phyloP scores from a whole-genome alignment of 306 rosid genomes.

The Castanea mollissima region DNA sequence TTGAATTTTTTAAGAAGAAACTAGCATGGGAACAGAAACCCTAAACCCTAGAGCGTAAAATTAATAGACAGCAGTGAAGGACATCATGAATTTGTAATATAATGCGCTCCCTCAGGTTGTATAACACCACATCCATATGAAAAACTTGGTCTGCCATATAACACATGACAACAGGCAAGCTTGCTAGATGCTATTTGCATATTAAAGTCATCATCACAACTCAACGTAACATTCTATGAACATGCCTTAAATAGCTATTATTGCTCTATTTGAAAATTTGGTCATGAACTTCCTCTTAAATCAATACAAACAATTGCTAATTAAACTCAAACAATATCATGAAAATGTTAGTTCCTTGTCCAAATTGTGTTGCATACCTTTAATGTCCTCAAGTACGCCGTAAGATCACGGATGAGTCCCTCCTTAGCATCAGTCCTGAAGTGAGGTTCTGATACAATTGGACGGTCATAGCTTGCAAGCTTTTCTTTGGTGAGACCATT shows the following conservation, averaged over 20 bases:
- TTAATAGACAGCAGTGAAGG: too few species aligned
- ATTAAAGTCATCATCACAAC: too few species aligned
- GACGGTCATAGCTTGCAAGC: slow-evolving; percentile 45
- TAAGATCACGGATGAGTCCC: slow-evolving; percentile 31
- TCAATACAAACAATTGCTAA: background rate
- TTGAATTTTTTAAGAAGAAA: too few species aligned
- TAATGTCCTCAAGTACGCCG: slow-evolving; percentile 31
- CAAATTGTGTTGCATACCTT: slow-evolving; percentile 15
- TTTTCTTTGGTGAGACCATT: slow-evolving; percentile 36
- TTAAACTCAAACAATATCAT: slow-evolving; percentile 2
- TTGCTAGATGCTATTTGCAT: background rate
- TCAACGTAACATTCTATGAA: background rate
- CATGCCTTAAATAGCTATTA: background rate
- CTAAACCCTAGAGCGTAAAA: too few species aligned
- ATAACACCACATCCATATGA: too few species aligned
- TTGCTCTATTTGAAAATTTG: background rate
- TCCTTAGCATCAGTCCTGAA: slow-evolving; percentile 28
- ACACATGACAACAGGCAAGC: background rate
- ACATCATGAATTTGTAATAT: too few species aligned
- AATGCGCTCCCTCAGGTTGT: too few species aligned
- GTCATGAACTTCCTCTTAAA: background rate
- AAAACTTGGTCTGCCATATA: background rate
- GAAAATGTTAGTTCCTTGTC: background rate
- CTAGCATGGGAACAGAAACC: too few species aligned
- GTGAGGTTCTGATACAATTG: slow-evolving; percentile 34